A percentile compares a stretch with the other conserved stretches of the same genome.
These are phyloP conservation scores for Populus pruinosa DNA, from an alignment of 345 rosid species.

Conservation along the genomic window DNA sequence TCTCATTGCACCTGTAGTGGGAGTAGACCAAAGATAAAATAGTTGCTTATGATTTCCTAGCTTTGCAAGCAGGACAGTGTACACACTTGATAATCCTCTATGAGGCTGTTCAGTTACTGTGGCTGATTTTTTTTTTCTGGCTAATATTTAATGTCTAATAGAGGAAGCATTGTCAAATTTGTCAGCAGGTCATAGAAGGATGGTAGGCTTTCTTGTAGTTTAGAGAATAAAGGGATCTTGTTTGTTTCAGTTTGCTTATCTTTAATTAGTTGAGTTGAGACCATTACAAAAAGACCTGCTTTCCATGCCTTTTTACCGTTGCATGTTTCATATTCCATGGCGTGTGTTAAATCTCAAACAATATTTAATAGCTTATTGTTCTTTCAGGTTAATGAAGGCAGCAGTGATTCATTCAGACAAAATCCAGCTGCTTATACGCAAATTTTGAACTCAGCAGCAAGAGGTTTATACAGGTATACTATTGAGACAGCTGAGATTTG, in stretches of 20 bases:
- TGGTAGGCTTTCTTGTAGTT: background rate
- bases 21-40: background rate
- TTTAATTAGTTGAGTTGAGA: background rate
- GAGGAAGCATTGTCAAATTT: background rate
- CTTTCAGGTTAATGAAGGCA: constrained; percentile 66
- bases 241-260: too few species aligned
- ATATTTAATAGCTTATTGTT: constrained; percentile 2
- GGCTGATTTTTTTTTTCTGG: background rate
- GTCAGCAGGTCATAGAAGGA: background rate
- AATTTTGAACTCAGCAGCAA: constrained; percentile 59
- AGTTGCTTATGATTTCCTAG: background rate
- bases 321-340: too few species aligned
- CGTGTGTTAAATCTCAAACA: too few species aligned
- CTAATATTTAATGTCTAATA: background rate
- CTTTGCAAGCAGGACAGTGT: background rate
- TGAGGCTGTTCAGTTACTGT: background rate
- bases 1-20: background rate
- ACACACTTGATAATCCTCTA: background rate
- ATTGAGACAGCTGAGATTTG: constrained; percentile 14
- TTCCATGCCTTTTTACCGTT: too few species aligned
- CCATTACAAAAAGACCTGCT: background rate
- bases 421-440: constrained; percentile 70
- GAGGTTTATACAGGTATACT: constrained; percentile 79
- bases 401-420: constrained; percentile 47
- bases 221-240: background rate